phyloP scores from a whole-genome alignment of 2,329 filamentous ascomycete species.

The Calonectria honghensis region DNA sequence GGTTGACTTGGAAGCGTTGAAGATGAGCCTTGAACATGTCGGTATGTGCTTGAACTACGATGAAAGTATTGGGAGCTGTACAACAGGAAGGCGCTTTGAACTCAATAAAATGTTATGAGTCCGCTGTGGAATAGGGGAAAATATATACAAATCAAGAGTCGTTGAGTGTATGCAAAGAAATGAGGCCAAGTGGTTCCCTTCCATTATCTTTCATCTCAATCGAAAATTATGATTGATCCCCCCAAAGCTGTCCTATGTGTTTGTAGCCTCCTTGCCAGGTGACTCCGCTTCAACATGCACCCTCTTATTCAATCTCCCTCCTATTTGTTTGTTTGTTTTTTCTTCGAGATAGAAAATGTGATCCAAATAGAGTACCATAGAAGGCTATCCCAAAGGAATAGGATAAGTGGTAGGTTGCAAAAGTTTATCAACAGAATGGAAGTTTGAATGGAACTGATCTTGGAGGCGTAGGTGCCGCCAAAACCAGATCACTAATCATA shows the following conservation, averaged over 20 bases:
- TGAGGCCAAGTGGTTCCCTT: not conserved
- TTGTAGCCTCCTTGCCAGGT: not conserved
- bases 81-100: too few relatives aligned
- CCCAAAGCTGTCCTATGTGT: not conserved
- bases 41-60: too few relatives aligned
- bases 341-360: not conserved
- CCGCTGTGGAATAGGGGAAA: too few relatives aligned
- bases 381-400: not conserved
- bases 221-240: not conserved
- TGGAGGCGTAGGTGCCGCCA: conserved; percentile 11
- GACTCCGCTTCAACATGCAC: not conserved
- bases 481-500: conserved; percentile 1
- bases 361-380: not conserved
- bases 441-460: conserved; percentile 17
- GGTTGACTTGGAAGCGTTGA: too few relatives aligned
- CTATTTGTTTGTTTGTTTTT: not conserved
- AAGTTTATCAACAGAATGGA: not conserved
- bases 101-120: too few relatives aligned
- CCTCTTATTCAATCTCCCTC: not conserved
- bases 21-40: too few relatives aligned
- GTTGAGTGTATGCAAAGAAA: too few relatives aligned
- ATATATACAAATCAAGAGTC: too few relatives aligned
- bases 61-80: too few relatives aligned
- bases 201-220: not conserved
- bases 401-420: not conserved